These are phyloP conservation scores for Laburnicola sp. DNA, from an alignment of 2,329 filamentous ascomycete genomes.

Conservation along the genomic window DNA sequence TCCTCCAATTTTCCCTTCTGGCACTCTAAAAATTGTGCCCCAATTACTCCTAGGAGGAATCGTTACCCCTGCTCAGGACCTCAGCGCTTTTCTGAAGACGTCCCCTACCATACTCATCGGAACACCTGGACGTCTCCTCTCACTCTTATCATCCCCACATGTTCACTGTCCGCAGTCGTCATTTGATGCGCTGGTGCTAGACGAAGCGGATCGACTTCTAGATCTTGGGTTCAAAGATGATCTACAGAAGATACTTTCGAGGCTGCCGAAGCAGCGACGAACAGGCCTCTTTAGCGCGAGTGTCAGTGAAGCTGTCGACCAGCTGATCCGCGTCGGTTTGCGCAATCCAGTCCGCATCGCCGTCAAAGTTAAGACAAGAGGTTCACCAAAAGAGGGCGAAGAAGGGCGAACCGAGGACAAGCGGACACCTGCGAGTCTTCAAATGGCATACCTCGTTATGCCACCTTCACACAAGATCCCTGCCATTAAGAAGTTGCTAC, in stretches of 20 bases:
- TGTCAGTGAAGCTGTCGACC: conserved; percentile 91
- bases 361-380: conserved; percentile 74
- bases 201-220: conserved; percentile 89
- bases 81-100: conserved; percentile 79
- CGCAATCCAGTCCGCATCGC: conserved; percentile 94
- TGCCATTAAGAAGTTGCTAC: conserved; percentile 70
- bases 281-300: conserved; percentile 95
- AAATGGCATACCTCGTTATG: conserved; percentile 81
- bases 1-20: conserved; percentile 48
- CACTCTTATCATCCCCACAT: conserved; percentile 81
- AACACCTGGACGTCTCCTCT: conserved; percentile 86
- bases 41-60: conserved; percentile 80
- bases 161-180: conserved; percentile 86
- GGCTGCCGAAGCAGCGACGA: conserved; percentile 87
- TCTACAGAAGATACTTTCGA: conserved; percentile 78
- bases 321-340: conserved; percentile 88
- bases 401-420: conserved; percentile 74
- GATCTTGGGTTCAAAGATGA: conserved; percentile 95
- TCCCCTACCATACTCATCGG: conserved; percentile 88
- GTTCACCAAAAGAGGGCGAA: conserved; percentile 45
- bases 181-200: conserved; percentile 89
- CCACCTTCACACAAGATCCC: conserved; percentile 81
- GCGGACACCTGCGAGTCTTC: conserved; percentile 86
- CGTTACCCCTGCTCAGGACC: conserved; percentile 79
- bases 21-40: conserved; percentile 68